Base-by-base conservation (phyloP, 768 basidiomycete genomes). In the Lentinula sp. region DNA sequence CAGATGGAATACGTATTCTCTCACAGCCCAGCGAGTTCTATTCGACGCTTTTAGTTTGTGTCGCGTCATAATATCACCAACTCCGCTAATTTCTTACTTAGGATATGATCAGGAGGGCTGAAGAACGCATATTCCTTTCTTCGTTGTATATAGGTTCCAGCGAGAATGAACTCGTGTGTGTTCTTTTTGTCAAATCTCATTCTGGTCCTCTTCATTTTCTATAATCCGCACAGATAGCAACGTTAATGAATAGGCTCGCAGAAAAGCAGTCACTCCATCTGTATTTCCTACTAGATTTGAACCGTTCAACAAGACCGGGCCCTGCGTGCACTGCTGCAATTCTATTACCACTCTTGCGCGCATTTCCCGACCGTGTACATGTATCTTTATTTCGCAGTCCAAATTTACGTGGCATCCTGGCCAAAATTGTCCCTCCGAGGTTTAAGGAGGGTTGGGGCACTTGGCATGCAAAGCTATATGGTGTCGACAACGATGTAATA, bases 381-480 rank as follows among this genome's bases (percentile, higher is more conserved):
- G 77, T 96, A 8, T 85, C 86, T 41, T 79, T 98, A 64, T 99
- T 94, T 66, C 85, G 92, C 51, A 94, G 92, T 67, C 96, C 97
- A 0, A 90, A 85, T 56, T 79, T 98, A 33, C 80, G 85, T 16
- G 90, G 91, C 0, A 61, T 91, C 32, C 78, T 91, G 71, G 84
- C 90, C 35, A 82, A 79, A 59, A 62, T 96, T 33, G 87, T 98
- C 6, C 97, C 97, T 6, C 88, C 91, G 23, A 81, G 97, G 58
- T 97, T 93, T 74, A 96, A 99, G 67, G 97, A 99, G 75, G 97
- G 95, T 1, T 98, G 95, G 91, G 96, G 95, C 0, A 93, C 95
- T 1, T 98, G 95, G 95, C 97, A 98, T 71, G 89, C 93, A 3
- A 99, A 99, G 73, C 82, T 95, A 60, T 99, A 99, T 68, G 94